These are phyloP conservation scores for Magnusiomyces tetraspermus DNA, from an alignment of 1,139 yeast genomes.

Conservation along the genomic window DNA sequence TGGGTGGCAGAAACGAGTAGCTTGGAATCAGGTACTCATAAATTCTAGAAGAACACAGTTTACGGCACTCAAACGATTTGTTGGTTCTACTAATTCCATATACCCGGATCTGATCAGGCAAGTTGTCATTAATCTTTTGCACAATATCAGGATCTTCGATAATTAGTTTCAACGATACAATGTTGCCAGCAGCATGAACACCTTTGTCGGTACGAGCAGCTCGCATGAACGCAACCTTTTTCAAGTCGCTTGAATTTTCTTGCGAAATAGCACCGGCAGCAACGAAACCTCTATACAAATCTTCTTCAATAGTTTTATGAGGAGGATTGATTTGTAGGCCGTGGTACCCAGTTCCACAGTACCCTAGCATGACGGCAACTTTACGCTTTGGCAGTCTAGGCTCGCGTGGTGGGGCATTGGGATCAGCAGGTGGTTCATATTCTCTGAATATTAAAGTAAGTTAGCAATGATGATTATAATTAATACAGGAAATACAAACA, in stretches of 20 bases:
- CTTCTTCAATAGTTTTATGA: conserved; percentile 85
- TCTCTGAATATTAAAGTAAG: background rate
- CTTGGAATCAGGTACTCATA: conserved; percentile 92
- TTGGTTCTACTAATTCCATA: conserved; percentile 93
- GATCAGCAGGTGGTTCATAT: background rate
- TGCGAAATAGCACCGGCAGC: conserved; percentile 85
- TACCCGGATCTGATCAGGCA: conserved; percentile 80
- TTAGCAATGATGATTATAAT: background rate
- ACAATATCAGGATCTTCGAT: conserved; percentile 74
- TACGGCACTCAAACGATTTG: conserved; percentile 88
- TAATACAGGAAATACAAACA: background rate
- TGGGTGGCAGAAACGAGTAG: conserved; percentile 79
- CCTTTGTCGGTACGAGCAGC: conserved; percentile 99
- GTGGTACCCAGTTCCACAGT: conserved; percentile 96
- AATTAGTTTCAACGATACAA: conserved; percentile 77
- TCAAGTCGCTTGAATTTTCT: conserved; percentile 83
- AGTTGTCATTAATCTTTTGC: conserved; percentile 55
- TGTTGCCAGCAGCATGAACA: conserved; percentile 97
- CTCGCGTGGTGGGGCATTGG: conserved; percentile 30
- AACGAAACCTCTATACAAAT: conserved; percentile 72
- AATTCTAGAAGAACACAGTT: conserved; percentile 87
- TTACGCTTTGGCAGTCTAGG: conserved; percentile 66
- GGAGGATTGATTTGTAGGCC: conserved; percentile 97
- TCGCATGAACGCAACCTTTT: conserved; percentile 83
- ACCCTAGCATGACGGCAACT: conserved; percentile 89